phyloP scores from a whole-genome alignment of 225 moss, liverwort and hornwort species.

The Pseudisothecium myosuroides region DNA sequence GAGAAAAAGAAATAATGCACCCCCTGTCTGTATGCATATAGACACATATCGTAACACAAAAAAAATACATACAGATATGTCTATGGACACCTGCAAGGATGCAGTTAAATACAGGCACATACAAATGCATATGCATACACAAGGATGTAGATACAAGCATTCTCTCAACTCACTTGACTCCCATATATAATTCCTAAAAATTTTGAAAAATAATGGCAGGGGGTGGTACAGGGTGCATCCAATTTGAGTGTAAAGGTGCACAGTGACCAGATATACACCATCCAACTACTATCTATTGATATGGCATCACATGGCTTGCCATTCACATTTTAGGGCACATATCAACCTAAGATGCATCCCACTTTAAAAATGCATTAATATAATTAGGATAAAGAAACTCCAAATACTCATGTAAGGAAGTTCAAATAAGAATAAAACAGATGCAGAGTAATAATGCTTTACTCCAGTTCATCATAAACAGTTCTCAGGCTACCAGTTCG shows the following conservation, averaged over 20 bases:
- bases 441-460: not conserved
- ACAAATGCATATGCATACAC: not conserved
- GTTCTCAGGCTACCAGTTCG: not conserved
- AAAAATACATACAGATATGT: too few relatives aligned
- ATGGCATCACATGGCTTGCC: too few relatives aligned
- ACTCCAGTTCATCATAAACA: not conserved
- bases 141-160: not conserved
- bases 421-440: not conserved
- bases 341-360: not conserved
- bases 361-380: not conserved
- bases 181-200: not conserved
- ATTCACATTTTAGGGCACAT: not conserved
- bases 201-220: not conserved
- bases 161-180: not conserved
- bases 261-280: too few relatives aligned
- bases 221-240: not conserved
- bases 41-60: too few relatives aligned
- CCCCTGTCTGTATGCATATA: rapidly evolving
- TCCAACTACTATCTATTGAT: not conserved
- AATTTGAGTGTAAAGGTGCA: not conserved
- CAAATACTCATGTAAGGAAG: not conserved
- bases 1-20: not conserved
- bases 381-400: not conserved
- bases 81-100: too few relatives aligned
- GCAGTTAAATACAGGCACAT: too few relatives aligned